Evolutionary conservation across 169 alveolate species (phyloP), one percentile per base, ranked within the genome.

Genomic region (Eimeria maxima): DNA sequence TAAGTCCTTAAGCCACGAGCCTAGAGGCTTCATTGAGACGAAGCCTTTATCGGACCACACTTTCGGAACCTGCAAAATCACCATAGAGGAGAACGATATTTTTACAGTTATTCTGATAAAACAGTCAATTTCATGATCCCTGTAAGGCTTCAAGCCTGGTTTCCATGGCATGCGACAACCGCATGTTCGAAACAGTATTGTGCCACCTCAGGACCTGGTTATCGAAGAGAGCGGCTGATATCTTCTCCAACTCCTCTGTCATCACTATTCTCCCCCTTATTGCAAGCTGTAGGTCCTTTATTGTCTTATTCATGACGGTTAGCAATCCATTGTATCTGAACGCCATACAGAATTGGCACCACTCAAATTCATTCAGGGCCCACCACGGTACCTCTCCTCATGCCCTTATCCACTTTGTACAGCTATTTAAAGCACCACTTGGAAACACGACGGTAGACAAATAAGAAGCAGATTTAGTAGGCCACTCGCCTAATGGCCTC

Each of bases 171-270:
- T 13, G 47, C 14, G 50, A 29, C 11, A 33, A 20, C 33, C 50
- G 53, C 38, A 14, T 53, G 55, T 33, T 73, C 38, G 53, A 33
- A 73, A 13, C 55, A 73, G 55, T 73, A 5, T 13, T 18, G 44
- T n/a, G 38, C 3, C 50, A 22, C n/a, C 20, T 42, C n/a, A 78
- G 44, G 57, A 94, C 96, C 88, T 97, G 96, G 93, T 98, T 98
- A 93, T 98, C 98, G 86, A 97, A 98, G 76, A 99, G 95, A 42
- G 99, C 97, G 65, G 98, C 98, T 27, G 98, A 98, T 1, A 98
- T 91, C 47, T 95, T 95, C 95, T 99, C 99, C 69, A 99, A 98
- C 55, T 98, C 99, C 76, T 98, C 99, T 81, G 98, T 98, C 99
- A 97, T 97, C 29, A 98, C 99, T 8, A 99, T 98, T 90, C 97